phyloP scores from a whole-genome alignment of 371 early-diverging fungal species.

The Mortierella sp. region DNA sequence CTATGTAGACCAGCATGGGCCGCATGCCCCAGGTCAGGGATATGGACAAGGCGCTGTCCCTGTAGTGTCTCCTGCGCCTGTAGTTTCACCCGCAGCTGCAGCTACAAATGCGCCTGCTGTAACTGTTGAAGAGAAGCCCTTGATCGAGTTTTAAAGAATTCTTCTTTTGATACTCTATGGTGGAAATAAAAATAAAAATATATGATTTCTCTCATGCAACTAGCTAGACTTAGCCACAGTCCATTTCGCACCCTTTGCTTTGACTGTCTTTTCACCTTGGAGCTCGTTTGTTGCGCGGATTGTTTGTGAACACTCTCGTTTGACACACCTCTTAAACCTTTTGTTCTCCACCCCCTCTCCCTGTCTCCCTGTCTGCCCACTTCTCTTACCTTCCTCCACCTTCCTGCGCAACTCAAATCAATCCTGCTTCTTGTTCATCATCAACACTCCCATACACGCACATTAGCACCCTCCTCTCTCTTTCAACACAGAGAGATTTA shows the following conservation, averaged over 20 bases:
- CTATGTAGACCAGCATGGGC: neutral
- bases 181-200: neutral
- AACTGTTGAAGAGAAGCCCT: slow-evolving; percentile 48
- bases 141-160: slow-evolving; percentile 39
- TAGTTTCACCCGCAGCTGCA: slow-evolving; percentile 7
- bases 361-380: neutral
- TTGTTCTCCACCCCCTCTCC: neutral
- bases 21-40: neutral
- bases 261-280: neutral
- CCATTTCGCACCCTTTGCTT: neutral
- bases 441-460: neutral
- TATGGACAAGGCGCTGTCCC: slow-evolving; percentile 7
- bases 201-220: neutral
- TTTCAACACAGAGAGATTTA: neutral
- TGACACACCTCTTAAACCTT: too few relatives aligned
- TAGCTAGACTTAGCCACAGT: slow-evolving; percentile 13
- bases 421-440: neutral
- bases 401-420: too few relatives aligned
- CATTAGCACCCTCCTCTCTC: neutral
- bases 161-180: neutral
- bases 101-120: slow-evolving; percentile 5
- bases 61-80: slow-evolving; percentile 16
- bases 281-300: too few relatives aligned
- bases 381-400: neutral
- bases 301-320: too few relatives aligned